Base-by-base conservation (phyloP, 352 stramenopile genomes). In the Globisporangium yorkense region DNA sequence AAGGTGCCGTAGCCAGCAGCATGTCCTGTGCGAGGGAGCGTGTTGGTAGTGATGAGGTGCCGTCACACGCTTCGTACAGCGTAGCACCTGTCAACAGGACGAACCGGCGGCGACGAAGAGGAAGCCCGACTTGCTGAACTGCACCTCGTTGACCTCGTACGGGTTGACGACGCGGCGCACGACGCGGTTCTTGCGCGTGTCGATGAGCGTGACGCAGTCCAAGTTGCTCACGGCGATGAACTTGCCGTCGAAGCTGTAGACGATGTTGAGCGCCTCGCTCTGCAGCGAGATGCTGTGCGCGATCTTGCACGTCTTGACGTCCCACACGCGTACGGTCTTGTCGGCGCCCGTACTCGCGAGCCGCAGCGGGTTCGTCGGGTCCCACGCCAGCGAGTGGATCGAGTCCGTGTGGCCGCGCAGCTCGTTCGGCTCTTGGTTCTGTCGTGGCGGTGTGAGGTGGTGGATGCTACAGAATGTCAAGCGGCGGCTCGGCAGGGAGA, bases 251-350 rank as follows among this genome's bases (percentile, higher is more conserved):
- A 79, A 71, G 59, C 75, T 90, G 66, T 90, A 94, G 5, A 85
- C 77, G 41, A 94, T 78, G 60, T 90, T 92, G 24, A 90, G 65
- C 53, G 79, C 77, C 41, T 90, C 79, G 63, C 67, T 84, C 63
- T 80, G 77, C 13, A 92, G 66, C 52, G 82, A 87, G 41, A 92
- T 81, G 56, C 74, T 91, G 61, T 89, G 75, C 59, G 76, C 63
- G 57, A 91, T 88, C 59, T 87, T 87, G 62, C 80, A 74, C 27
- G 68, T 84, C 70, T 92, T 94, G 63, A 71, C 59, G 67, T 94
- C 80, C 84, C 84, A 94, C 43, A 92, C 75, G 61, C 84, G 84
- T 57, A 94, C 83, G 1, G 80, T 91, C 72, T 92, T 92, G 73
- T 94, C 84, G 29, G 71, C 66, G 20, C 76, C 75, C 1, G 84